Evolutionary conservation across 495 filamentous ascomycete species (phyloP).

Genomic region (Coniosporium apollinis): DNA sequence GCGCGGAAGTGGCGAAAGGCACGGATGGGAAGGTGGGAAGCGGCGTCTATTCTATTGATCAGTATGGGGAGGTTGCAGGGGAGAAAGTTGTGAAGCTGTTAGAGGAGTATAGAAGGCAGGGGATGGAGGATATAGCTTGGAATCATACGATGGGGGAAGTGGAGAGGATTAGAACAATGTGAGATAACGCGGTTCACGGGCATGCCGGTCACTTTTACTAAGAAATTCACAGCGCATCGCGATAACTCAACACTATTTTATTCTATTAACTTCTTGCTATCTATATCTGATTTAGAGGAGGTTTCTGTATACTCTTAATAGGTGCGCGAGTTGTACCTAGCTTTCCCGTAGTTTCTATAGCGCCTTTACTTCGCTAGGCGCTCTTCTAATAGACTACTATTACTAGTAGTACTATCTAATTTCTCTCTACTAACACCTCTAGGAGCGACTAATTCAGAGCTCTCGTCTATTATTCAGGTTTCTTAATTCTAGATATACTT

Average conservation of each 20-base stretch:
- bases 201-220: too few relatives aligned
- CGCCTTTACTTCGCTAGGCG: slow-evolving; percentile 3
- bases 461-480: slow-evolving; percentile 7
- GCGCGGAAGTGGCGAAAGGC: slow-evolving; percentile 22
- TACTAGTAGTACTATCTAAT: slow-evolving; percentile 10
- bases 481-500: slow-evolving; percentile 5
- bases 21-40: slow-evolving; percentile 30
- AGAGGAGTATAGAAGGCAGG: slow-evolving; percentile 22
- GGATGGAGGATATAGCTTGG: slow-evolving; percentile 31
- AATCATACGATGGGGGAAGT: slow-evolving; percentile 33
- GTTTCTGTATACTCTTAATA: slow-evolving; percentile 6
- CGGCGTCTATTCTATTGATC: slow-evolving; percentile 35
- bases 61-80: slow-evolving; percentile 24
- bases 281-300: slow-evolving; percentile 6
- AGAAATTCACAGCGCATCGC: too few relatives aligned
- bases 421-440: slow-evolving; percentile 1
- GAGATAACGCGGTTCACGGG: too few relatives aligned
- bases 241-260: too few relatives aligned
- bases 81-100: slow-evolving; percentile 23
- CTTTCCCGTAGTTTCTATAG: slow-evolving; percentile 6
- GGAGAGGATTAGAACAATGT: slow-evolving; percentile 21
- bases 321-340: slow-evolving; percentile 7
- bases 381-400: slow-evolving; percentile 2
- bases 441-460: slow-evolving; percentile 1
- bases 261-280: too few relatives aligned